These are phyloP conservation scores for Eimeria sp. DNA, from an alignment of 169 alveolate species.

Conservation along the genomic window DNA sequence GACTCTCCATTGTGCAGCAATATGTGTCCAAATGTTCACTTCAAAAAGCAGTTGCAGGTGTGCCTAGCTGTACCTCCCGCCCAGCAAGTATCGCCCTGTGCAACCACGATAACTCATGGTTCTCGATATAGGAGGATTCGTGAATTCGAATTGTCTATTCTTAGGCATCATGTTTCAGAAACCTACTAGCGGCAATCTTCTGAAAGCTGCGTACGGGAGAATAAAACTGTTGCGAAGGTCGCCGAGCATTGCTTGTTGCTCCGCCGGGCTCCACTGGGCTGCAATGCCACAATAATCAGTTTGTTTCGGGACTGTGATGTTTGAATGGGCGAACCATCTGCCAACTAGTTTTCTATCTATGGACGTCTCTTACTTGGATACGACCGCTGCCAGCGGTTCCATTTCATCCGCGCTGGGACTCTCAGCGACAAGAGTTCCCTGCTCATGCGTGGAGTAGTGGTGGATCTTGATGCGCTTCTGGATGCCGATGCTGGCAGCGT, in stretches of 20 bases:
- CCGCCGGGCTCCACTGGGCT: constrained; percentile 18
- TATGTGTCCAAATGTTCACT: not conserved
- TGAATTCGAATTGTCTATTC: not conserved
- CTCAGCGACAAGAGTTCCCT: constrained; percentile 11
- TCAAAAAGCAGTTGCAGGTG: not conserved
- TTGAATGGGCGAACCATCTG: too few species aligned
- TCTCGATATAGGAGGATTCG: not conserved
- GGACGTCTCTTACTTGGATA: constrained; percentile 22
- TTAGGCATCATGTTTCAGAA: not conserved
- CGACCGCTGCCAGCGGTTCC: constrained; percentile 9
- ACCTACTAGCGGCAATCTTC: constrained; percentile 58
- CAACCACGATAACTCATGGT: not conserved
- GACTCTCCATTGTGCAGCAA: not conserved
- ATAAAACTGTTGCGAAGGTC: constrained; percentile 49
- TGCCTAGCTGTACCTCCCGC: not conserved
- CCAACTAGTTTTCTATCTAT: too few species aligned
- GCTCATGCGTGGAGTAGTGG: not conserved
- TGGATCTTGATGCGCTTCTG: not conserved
- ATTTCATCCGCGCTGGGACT: not conserved
- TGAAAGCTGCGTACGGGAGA: constrained; percentile 59
- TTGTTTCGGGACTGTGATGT: too few species aligned
- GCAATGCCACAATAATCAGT: not conserved
- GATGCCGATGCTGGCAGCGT: not conserved
- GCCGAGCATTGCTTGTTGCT: constrained; percentile 36
- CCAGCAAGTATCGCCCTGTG: not conserved